Evolutionary conservation across 2,329 filamentous ascomycete genomes (phyloP).

Genomic region (Myriosclerotinia curreyana): DNA sequence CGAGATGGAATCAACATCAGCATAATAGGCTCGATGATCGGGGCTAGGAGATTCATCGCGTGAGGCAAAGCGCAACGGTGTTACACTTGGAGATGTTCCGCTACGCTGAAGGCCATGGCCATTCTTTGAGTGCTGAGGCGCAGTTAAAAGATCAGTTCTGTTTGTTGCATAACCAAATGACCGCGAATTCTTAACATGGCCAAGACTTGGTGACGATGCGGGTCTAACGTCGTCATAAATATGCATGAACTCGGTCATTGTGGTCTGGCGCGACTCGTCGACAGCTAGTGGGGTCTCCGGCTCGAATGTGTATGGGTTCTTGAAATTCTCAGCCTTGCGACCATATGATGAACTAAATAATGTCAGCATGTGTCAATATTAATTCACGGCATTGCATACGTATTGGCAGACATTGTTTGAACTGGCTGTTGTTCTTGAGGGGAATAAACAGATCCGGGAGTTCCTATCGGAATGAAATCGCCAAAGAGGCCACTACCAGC

Average conservation of each 20-base stretch:
- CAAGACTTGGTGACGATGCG: slow-evolving; percentile 23
- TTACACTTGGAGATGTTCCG: slow-evolving; percentile 28
- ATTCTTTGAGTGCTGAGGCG: slow-evolving; percentile 12
- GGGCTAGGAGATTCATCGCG: neutral
- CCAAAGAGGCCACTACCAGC: slow-evolving; percentile 11
- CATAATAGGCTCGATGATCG: neutral
- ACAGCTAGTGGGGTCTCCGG: slow-evolving; percentile 29
- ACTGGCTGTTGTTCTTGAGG: slow-evolving; percentile 1
- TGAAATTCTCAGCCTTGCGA: slow-evolving; percentile 13
- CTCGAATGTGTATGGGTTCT: slow-evolving; percentile 34
- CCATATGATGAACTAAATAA: neutral
- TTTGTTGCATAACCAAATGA: slow-evolving; percentile 27
- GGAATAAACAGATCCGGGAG: slow-evolving; percentile 14
- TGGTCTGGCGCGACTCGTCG: slow-evolving; percentile 28
- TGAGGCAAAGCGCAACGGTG: slow-evolving; percentile 1
- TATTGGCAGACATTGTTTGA: neutral
- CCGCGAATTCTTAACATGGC: slow-evolving; percentile 31
- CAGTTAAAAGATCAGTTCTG: slow-evolving; percentile 11
- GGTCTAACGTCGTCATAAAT: slow-evolving; percentile 21
- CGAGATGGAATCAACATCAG: slow-evolving; percentile 9
- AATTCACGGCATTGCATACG: slow-evolving; percentile 1
- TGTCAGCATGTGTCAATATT: slow-evolving; percentile 5
- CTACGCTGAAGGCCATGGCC: slow-evolving; percentile 24
- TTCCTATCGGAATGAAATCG: slow-evolving; percentile 19
- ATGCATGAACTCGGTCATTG: slow-evolving; percentile 32